phyloP scores from a whole-genome alignment of 1,139 yeast genomes.

The Candida mesenterica region DNA sequence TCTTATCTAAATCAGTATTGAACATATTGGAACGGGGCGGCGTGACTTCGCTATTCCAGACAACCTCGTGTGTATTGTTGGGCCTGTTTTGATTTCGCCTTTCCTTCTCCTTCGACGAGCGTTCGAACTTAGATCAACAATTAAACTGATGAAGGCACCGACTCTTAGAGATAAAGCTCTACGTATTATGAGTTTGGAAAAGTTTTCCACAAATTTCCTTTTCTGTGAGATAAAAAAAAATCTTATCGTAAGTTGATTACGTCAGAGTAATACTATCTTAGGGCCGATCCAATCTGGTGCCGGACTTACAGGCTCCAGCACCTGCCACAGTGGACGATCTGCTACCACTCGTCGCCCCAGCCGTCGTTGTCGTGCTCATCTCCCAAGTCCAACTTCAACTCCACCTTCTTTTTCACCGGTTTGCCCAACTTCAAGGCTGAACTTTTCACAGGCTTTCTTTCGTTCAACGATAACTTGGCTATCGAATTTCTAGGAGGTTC shows the following conservation, averaged over 20 bases:
- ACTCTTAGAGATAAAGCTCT: no score
- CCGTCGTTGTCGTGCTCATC: constrained; percentile 44
- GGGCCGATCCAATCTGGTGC: no score
- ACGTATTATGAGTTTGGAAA: constrained; percentile 1
- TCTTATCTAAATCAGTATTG: constrained; percentile 20
- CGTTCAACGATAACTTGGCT: neutral
- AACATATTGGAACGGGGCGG: no score
- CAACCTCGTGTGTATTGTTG: neutral
- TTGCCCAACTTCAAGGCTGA: constrained; percentile 33
- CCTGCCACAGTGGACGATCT: neutral
- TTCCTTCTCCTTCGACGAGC: no score
- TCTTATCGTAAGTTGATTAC: neutral
- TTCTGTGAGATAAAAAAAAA: no score
- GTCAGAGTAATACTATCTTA: neutral
- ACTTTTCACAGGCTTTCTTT: neutral
- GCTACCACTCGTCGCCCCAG: constrained; percentile 47
- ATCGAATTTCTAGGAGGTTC: no score
- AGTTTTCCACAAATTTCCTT: constrained; percentile 1
- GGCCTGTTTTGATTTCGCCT: no score
- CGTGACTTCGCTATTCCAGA: neutral
- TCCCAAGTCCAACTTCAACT: constrained; percentile 38
- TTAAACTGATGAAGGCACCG: no score
- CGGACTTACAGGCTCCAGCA: neutral
- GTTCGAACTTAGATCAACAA: no score
- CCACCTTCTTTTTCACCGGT: constrained; percentile 15